Percentiles rank a stretch among this genome's conserved stretches.
Evolutionary conservation across 139 green algal species (phyloP).

Genomic region (Yamagishiella unicocca): DNA sequence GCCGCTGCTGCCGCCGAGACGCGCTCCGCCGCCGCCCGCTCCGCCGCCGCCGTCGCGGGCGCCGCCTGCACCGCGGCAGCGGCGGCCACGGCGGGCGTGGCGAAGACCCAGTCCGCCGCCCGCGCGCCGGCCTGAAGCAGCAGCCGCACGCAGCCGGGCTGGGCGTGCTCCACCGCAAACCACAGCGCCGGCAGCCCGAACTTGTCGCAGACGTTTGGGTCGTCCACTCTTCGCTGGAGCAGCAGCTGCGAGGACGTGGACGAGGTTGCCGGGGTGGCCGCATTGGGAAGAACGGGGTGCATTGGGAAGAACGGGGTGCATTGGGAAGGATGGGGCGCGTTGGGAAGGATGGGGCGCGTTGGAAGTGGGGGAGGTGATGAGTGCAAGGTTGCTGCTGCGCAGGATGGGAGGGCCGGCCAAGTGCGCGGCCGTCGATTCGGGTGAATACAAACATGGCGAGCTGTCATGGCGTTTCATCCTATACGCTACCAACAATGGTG

Average conservation of each 20-base stretch:
- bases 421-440: too few species aligned
- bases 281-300: not conserved
- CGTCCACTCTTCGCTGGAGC: constrained; percentile 1
- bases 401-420: too few species aligned
- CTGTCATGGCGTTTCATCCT: too few species aligned
- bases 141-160: constrained; percentile 36
- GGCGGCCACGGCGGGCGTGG: not conserved
- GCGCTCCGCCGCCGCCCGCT: constrained; percentile 20
- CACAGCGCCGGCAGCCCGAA: constrained; percentile 43
- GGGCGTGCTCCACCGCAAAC: constrained; percentile 43
- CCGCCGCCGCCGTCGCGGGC: not conserved
- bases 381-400: too few species aligned
- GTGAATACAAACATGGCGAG: too few species aligned
- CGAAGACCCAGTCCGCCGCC: constrained; percentile 41
- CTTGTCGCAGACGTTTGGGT: constrained; percentile 46
- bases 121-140: constrained; percentile 37
- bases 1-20: constrained; percentile 1
- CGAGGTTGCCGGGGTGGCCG: not conserved
- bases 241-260: constrained; percentile 12
- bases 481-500: too few species aligned
- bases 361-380: too few species aligned
- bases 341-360: too few species aligned
- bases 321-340: too few species aligned
- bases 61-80: not conserved
- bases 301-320: too few species aligned